phyloP scores from a whole-genome alignment of 768 basidiomycete genomes.

The Suillus brevipes region DNA sequence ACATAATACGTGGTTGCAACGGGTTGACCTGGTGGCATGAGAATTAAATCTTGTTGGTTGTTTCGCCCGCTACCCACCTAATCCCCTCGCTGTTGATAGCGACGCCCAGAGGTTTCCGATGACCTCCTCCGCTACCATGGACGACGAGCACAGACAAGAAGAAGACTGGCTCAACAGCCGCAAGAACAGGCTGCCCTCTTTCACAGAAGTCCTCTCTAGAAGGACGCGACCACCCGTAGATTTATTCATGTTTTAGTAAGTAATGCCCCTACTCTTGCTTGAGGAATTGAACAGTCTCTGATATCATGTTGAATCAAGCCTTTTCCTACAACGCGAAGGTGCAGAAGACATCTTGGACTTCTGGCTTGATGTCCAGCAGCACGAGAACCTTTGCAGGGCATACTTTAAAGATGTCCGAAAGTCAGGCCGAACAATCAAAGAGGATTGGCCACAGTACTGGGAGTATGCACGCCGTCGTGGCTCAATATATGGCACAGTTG shows the following conservation, averaged over 20 bases:
- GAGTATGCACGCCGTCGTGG: slow-evolving; percentile 90
- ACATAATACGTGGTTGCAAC: slow-evolving; percentile 28
- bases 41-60: slow-evolving; percentile 23
- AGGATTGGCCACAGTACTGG: slow-evolving; percentile 99
- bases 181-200: slow-evolving; percentile 79
- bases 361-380: slow-evolving; percentile 99
- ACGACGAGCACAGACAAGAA: slow-evolving; percentile 56
- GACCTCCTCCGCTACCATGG: slow-evolving; percentile 35
- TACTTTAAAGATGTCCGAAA: slow-evolving; percentile 99
- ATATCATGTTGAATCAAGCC: slow-evolving; percentile 43
- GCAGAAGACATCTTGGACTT: slow-evolving; percentile 97
- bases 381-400: slow-evolving; percentile 96
- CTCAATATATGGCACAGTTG: slow-evolving; percentile 89
- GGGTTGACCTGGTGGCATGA: slow-evolving; percentile 6
- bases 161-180: slow-evolving; percentile 76
- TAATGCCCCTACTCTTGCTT: slow-evolving; percentile 22
- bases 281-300: background rate
- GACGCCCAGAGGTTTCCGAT: slow-evolving; percentile 9
- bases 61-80: slow-evolving; percentile 14
- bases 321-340: slow-evolving; percentile 94
- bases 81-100: slow-evolving; percentile 16
- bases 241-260: slow-evolving; percentile 98
- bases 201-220: slow-evolving; percentile 87
- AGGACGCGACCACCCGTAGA: slow-evolving; percentile 94
- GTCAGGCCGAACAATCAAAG: slow-evolving; percentile 87